These are phyloP conservation scores for Blastobotrys capitulatus DNA, from an alignment of 1,139 yeast genomes.

Conservation along the genomic window DNA sequence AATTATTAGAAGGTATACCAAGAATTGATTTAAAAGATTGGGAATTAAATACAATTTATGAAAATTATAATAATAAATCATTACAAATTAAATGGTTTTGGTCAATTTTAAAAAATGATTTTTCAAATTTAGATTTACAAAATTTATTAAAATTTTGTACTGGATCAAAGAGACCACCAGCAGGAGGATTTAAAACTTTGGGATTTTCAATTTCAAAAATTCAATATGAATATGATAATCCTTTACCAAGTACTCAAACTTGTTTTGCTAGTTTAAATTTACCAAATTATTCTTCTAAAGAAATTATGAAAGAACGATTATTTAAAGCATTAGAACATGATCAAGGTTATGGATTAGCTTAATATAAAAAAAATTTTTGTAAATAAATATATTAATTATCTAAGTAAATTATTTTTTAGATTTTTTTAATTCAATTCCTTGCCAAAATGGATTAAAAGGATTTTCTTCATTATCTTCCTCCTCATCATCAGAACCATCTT, in stretches of 20 bases:
- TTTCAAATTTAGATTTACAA: conserved; percentile 17
- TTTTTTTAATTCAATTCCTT: not conserved
- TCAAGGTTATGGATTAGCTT: conserved; percentile 28
- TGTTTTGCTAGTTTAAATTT: conserved; percentile 26
- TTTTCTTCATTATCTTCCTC: not conserved
- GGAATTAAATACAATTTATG: conserved; percentile 16
- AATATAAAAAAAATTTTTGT: not conserved
- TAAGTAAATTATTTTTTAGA: not conserved
- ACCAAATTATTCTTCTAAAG: conserved; percentile 23
- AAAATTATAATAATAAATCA: conserved; percentile 18
- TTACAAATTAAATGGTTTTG: conserved; percentile 20
- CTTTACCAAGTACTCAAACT: conserved; percentile 26
- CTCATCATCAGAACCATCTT: not conserved
- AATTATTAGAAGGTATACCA: conserved; percentile 23
- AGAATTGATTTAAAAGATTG: conserved; percentile 17
- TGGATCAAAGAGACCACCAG: conserved; percentile 26
- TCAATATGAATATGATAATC: conserved; percentile 21
- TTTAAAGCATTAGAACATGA: conserved; percentile 25
- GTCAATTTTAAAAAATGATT: conserved; percentile 19
- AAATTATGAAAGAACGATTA: conserved; percentile 19
- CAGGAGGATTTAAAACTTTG: conserved; percentile 20
- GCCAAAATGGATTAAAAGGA: not conserved
- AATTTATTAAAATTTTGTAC: conserved; percentile 29
- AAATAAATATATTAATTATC: not conserved
- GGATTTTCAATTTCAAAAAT: conserved; percentile 21